Evolutionary conservation across 164 flowering plant genomes (phyloP).

Genomic region (Nymphaea thermarum): DNA sequence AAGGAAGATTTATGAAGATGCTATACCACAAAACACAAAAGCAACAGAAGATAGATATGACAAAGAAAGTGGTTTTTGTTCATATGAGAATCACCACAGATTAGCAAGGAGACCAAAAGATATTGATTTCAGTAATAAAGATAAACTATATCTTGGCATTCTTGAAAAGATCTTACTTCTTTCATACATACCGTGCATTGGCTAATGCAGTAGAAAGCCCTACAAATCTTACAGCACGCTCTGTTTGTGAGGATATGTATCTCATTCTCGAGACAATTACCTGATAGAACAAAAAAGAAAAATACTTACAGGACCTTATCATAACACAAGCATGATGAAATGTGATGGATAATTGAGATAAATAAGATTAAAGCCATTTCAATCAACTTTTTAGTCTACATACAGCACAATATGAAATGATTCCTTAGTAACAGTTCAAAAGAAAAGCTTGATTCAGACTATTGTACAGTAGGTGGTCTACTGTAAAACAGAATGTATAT

Average conservation of each 20-base stretch:
- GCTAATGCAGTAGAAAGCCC: constrained; percentile 98
- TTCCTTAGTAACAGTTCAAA: neutral
- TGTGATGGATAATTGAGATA: neutral
- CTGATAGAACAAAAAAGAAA: constrained; percentile 22
- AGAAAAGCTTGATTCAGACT: neutral
- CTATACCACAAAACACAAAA: too few relatives aligned
- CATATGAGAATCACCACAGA: too few relatives aligned
- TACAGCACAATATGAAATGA: neutral
- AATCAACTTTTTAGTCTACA: neutral
- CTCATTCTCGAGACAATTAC: constrained; percentile 99
- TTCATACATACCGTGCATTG: constrained; percentile 69
- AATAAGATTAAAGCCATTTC: neutral
- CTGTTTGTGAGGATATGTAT: constrained; percentile 96
- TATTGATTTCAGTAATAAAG: too few relatives aligned
- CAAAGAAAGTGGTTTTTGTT: too few relatives aligned
- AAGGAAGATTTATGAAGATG: too few relatives aligned
- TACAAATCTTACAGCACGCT: constrained; percentile 78
- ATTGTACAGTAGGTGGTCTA: neutral
- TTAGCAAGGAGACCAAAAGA: too few relatives aligned
- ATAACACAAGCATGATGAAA: neutral
- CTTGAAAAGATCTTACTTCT: too few relatives aligned
- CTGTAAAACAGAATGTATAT: neutral
- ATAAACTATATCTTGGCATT: too few relatives aligned
- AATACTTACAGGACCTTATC: neutral
- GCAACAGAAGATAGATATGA: too few relatives aligned